phyloP scores from a whole-genome alignment of 202 grass and related monocot genomes.

The Elaeis oleifera region DNA sequence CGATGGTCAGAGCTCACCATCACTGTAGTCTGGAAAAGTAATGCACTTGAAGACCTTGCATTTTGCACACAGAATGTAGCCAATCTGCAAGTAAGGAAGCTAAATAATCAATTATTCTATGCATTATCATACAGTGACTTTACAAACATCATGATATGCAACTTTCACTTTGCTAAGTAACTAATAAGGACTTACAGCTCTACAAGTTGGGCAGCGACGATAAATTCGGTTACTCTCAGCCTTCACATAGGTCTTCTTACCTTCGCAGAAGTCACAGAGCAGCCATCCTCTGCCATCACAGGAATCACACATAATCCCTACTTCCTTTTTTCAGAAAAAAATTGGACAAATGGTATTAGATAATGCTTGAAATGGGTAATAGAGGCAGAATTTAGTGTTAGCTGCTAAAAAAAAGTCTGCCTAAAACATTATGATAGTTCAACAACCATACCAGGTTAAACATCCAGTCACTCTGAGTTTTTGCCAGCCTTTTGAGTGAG shows the following conservation, averaged over 20 bases:
- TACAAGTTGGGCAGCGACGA: conserved; percentile 94
- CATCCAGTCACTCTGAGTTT: too few species aligned
- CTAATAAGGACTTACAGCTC: conserved; percentile 50
- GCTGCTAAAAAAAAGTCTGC: too few species aligned
- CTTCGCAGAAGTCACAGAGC: conserved; percentile 74
- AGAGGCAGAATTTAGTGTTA: too few species aligned
- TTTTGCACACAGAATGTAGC: conserved; percentile 61
- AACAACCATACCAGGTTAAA: too few species aligned
- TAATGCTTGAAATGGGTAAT: background rate
- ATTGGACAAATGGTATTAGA: background rate
- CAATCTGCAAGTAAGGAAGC: conserved; percentile 37
- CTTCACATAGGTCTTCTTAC: conserved; percentile 85
- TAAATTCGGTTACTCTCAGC: conserved; percentile 57
- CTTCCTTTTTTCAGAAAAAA: conserved; percentile 24
- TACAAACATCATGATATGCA: too few species aligned
- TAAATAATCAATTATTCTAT: background rate
- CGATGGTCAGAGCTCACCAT: conserved; percentile 30
- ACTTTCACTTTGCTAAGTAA: background rate
- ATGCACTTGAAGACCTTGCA: conserved; percentile 97
- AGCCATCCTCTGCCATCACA: conserved; percentile 68
- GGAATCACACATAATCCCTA: conserved; percentile 46
- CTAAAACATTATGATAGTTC: too few species aligned
- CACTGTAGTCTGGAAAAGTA: conserved; percentile 58
- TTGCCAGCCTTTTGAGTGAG: too few species aligned
- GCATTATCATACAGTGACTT: background rate